Evolutionary conservation across 176 grass and related monocot species (phyloP).

Genomic region (Carex parvula): DNA sequence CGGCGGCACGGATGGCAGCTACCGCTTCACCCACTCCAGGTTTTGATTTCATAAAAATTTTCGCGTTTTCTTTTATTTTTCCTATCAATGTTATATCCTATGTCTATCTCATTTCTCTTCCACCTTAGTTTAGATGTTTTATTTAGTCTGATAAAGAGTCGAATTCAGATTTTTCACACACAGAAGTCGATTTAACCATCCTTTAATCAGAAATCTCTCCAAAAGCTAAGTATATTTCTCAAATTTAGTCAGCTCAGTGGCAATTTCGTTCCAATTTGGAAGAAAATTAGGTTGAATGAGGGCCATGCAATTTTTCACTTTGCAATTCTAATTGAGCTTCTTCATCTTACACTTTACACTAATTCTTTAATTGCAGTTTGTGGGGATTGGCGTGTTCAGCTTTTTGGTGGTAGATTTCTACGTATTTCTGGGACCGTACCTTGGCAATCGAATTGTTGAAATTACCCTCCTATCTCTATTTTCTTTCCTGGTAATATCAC

Average conservation of each 20-base stretch:
- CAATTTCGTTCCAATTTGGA: background rate
- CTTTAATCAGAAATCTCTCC: background rate
- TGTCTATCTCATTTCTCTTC: background rate
- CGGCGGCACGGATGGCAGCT: conserved; percentile 85
- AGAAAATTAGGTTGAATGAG: background rate
- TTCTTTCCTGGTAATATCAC: conserved; percentile 50
- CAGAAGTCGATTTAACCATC: background rate
- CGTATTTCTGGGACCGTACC: conserved; percentile 65
- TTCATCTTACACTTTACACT: background rate
- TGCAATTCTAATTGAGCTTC: background rate
- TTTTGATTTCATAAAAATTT: background rate
- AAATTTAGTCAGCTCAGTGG: background rate
- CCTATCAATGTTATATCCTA: background rate
- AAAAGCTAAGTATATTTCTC: background rate
- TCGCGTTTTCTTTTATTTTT: background rate
- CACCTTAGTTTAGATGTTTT: background rate
- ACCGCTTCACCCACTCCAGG: conserved; percentile 90
- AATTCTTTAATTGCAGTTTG: conserved; percentile 45
- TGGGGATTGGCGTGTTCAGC: conserved; percentile 51
- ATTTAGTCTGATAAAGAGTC: background rate
- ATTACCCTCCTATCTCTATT: conserved; percentile 57
- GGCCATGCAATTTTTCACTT: background rate
- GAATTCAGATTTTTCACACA: background rate
- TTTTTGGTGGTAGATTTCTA: conserved; percentile 72
- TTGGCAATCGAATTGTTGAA: conserved; percentile 47